Evolutionary conservation across 805 yeast genomes (phyloP), one percentile per base, ranked within the genome.

Genomic region (Pichia gijzeniarum): DNA sequence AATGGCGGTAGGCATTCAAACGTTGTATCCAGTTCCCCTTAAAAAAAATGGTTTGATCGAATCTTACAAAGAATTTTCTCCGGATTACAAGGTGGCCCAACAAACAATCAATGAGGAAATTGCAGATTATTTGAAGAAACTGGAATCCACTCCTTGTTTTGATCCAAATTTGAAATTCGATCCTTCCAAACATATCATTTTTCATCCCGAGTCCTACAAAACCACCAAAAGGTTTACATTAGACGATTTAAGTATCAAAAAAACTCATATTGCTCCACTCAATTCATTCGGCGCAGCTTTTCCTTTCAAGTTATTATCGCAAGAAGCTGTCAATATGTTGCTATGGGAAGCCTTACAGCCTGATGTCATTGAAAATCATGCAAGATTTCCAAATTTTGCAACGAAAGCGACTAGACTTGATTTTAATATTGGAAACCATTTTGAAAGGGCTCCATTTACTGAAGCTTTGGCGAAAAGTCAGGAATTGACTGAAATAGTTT

Each of bases 251-350:
- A 60, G 61, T 13, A 65, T 68, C 45, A 53, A 51, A 33, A 62
- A 59, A 48, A 59, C 62, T 17, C 59, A 62, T 40, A 53, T 53
- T 10, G 49, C 51, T n/a, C 60, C 66, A 14, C 53, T 64, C 28
- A 53, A 60, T 14, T 63, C 66, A n/a, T 56, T 66, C 47, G 73
- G 52, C 5, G 80, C 77, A 18, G 64, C 74, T 38, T 79, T 70
- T 46, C 80, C 82, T 2, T 78, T 78, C 58, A 80, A 80, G 6
- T 60, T 78, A 36, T 73, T 77, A 58, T 73, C 80, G 1, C 72
- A 71, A 39, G 82, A 77, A 53, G 82, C 82, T 3, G 64, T 76
- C 41, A 69, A 69, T 33, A 71, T 77, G 53, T 71, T 78, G 75
- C 70, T 73, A 52, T 69, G 71, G 58, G 82, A 77, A 55, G 55